A percentile compares a stretch with the other conserved stretches of the same genome.
phyloP scores from a whole-genome alignment of 2,329 filamentous ascomycete species.

The Aureobasidium sp. region DNA sequence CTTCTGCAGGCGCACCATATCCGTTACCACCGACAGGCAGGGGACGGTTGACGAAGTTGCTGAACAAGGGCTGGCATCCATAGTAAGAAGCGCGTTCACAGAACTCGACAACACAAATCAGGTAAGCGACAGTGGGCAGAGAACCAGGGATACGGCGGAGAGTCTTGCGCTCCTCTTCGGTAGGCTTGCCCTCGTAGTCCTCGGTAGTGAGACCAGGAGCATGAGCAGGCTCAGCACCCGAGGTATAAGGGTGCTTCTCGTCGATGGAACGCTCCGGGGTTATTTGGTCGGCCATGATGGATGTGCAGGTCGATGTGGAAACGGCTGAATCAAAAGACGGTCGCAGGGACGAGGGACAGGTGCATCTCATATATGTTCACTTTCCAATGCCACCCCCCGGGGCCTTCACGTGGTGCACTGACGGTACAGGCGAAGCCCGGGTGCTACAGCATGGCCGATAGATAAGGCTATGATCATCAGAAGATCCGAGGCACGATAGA shows the following conservation, averaged over 20 bases:
- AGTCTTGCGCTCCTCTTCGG: slow-evolving; percentile 39
- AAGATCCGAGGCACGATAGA: slow-evolving; percentile 4
- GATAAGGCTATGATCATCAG: slow-evolving; percentile 5
- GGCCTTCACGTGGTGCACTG: slow-evolving; percentile 3
- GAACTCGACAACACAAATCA: slow-evolving; percentile 54
- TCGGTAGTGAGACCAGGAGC: slow-evolving; percentile 16
- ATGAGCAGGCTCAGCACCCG: slow-evolving; percentile 15
- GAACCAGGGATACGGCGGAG: slow-evolving; percentile 46
- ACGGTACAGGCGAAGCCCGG: slow-evolving; percentile 6
- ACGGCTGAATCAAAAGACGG: neutral
- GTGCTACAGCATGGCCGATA: neutral
- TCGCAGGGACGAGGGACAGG: neutral
- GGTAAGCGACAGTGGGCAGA: slow-evolving; percentile 48
- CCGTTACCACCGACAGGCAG: slow-evolving; percentile 42
- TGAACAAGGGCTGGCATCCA: slow-evolving; percentile 49
- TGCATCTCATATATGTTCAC: slow-evolving; percentile 4
- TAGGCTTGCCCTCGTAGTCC: slow-evolving; percentile 30
- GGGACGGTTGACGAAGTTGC: slow-evolving; percentile 57
- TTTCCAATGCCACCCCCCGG: neutral
- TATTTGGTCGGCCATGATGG: slow-evolving; percentile 13
- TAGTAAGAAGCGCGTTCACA: slow-evolving; percentile 57
- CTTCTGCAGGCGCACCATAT: slow-evolving; percentile 28
- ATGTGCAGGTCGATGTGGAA: neutral
- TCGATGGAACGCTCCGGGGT: neutral
- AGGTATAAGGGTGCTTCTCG: slow-evolving; percentile 1